Evolutionary conservation across 805 yeast genomes (phyloP).

Genomic region (Ogataea nakhonphanomensis): DNA sequence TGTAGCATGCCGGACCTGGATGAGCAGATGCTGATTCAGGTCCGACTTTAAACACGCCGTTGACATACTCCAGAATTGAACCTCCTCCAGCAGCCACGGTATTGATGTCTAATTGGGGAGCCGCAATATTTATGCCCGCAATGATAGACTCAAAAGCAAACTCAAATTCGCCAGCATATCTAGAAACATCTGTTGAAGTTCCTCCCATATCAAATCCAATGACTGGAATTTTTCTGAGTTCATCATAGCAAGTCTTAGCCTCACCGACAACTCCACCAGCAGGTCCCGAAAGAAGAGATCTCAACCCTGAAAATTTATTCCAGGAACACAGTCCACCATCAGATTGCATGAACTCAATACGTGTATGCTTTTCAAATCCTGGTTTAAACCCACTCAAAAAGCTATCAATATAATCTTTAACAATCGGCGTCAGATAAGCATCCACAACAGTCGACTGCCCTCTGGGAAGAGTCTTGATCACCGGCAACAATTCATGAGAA

Average conservation of each 20-base stretch:
- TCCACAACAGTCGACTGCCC: slow-evolving; percentile 41
- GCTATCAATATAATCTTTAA: slow-evolving; percentile 37
- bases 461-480: slow-evolving; percentile 38
- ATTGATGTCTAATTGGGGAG: slow-evolving; percentile 33
- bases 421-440: slow-evolving; percentile 43
- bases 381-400: slow-evolving; percentile 33
- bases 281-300: slow-evolving; percentile 55
- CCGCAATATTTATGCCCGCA: slow-evolving; percentile 35
- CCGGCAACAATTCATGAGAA: slow-evolving; percentile 37
- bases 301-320: slow-evolving; percentile 49
- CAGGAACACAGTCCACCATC: slow-evolving; percentile 57
- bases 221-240: slow-evolving; percentile 20
- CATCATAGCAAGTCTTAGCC: slow-evolving; percentile 49
- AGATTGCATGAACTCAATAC: slow-evolving; percentile 54
- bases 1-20: slow-evolving; percentile 10
- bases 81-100: slow-evolving; percentile 12
- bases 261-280: slow-evolving; percentile 63
- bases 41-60: slow-evolving; percentile 7
- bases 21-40: slow-evolving; percentile 10
- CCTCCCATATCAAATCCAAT: slow-evolving; percentile 40
- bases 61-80: slow-evolving; percentile 5
- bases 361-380: slow-evolving; percentile 32
- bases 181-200: slow-evolving; percentile 37
- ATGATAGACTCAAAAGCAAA: slow-evolving; percentile 32
- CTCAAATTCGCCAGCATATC: slow-evolving; percentile 31